phyloP scores from a whole-genome alignment of 2,329 filamentous ascomycete genomes.

The Hawksworthiomyces lignivorus region DNA sequence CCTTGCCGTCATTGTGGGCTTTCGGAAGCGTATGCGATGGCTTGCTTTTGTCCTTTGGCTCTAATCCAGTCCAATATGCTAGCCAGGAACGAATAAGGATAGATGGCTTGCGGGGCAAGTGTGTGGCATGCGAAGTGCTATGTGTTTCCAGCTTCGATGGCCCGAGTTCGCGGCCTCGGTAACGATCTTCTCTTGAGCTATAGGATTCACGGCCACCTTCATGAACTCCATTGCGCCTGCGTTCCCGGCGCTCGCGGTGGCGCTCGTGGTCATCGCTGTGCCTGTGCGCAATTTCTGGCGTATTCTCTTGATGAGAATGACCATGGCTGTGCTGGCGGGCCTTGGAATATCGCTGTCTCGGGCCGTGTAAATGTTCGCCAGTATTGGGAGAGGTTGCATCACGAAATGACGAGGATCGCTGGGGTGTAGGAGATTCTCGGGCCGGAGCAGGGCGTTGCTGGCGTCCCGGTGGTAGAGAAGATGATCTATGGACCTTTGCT shows the following conservation, averaged over 20 bases:
- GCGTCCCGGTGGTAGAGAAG: too few relatives aligned
- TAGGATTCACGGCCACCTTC: too few relatives aligned
- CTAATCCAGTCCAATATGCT: not conserved
- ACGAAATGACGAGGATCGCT: too few relatives aligned
- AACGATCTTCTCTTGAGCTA: too few relatives aligned
- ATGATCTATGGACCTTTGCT: too few relatives aligned
- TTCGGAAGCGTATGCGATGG: too few relatives aligned
- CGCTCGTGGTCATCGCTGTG: not conserved
- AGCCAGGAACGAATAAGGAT: not conserved
- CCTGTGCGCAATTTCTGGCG: not conserved
- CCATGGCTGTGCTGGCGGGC: not conserved
- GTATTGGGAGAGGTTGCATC: too few relatives aligned
- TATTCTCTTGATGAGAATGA: not conserved
- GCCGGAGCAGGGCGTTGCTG: too few relatives aligned
- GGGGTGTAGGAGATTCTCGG: too few relatives aligned
- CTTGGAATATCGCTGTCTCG: too few relatives aligned
- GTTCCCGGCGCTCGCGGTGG: constrained; percentile 8
- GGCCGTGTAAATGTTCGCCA: too few relatives aligned
- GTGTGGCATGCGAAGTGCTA: not conserved
- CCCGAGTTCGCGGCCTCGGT: not conserved
- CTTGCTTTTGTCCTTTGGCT: not conserved
- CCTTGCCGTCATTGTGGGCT: too few relatives aligned
- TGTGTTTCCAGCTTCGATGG: not conserved
- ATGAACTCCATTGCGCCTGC: not conserved
- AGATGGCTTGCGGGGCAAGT: constrained; percentile 2